Conservation (phyloP, 768 basidiomycete genomes). For the Suillus occidentalis region DNA sequence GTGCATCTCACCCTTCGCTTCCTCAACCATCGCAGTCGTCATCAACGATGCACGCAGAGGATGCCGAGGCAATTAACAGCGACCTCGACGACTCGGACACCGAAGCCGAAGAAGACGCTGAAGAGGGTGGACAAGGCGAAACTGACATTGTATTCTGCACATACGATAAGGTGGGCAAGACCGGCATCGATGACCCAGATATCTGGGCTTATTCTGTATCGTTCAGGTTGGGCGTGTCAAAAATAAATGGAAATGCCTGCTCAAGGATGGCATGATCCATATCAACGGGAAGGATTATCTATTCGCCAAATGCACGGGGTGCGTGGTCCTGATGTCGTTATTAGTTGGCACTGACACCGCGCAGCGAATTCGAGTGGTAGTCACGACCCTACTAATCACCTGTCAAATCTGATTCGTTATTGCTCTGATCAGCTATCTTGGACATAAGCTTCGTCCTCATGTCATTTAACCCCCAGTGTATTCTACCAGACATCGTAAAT, state of each 20-base stretch:
- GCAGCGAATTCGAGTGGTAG: conserved; percentile 50
- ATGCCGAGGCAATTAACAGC: conserved; percentile 90
- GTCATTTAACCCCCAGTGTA: conserved; percentile 17
- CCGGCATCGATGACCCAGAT: neutral
- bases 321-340: conserved; percentile 27
- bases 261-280: conserved; percentile 98
- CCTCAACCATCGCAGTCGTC: conserved; percentile 56
- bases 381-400: neutral
- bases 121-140: conserved; percentile 71
- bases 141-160: conserved; percentile 97
- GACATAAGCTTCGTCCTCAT: neutral
- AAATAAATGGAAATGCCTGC: conserved; percentile 99
- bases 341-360: conserved; percentile 2
- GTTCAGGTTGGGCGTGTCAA: conserved; percentile 94
- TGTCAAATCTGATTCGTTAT: neutral
- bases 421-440: neutral
- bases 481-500: conserved; percentile 12
- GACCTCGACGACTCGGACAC: conserved; percentile 96
- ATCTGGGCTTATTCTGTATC: conserved; percentile 6
- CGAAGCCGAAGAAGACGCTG: conserved; percentile 80
- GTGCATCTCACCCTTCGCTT: conserved; percentile 70
- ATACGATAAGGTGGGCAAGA: conserved; percentile 83
- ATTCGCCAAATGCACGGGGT: conserved; percentile 97
- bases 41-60: conserved; percentile 40
- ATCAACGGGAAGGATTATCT: conserved; percentile 97